Evolutionary conservation across 495 filamentous ascomycete genomes (phyloP).

Genomic region (Neurospora sp.): DNA sequence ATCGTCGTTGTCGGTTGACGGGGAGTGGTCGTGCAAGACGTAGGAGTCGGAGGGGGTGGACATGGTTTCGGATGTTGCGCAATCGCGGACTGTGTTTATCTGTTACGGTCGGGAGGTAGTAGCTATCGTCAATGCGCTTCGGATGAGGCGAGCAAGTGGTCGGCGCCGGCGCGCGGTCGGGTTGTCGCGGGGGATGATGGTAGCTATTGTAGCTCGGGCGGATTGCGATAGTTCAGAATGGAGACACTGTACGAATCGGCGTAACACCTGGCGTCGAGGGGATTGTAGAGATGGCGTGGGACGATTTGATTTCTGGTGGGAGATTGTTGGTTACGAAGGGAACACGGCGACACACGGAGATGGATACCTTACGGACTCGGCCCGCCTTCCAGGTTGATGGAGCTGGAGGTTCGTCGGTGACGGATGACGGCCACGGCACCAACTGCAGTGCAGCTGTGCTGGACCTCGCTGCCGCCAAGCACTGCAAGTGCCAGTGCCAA

Average conservation of each 20-base stretch:
- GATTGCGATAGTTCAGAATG: not conserved
- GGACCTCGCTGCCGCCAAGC: not conserved
- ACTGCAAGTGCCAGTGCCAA: not conserved
- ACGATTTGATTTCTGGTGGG: not conserved
- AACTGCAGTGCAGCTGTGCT: not conserved
- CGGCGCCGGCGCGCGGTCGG: not conserved
- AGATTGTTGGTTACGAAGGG: not conserved
- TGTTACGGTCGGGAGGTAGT: not conserved
- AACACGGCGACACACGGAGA: not conserved
- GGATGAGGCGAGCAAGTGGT: not conserved
- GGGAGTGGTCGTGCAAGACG: constrained; percentile 29
- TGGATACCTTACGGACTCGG: not conserved
- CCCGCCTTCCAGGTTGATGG: not conserved
- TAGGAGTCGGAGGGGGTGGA: constrained; percentile 31
- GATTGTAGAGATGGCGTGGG: not conserved
- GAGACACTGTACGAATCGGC: not conserved
- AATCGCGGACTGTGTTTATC: not conserved
- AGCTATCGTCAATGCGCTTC: not conserved
- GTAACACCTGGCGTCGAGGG: not conserved
- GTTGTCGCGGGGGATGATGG: not conserved
- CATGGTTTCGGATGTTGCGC: constrained; percentile 6
- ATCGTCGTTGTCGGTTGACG: constrained; percentile 46
- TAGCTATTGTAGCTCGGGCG: not conserved
- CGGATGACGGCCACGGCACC: not conserved
- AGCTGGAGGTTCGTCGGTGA: not conserved